Evolutionary conservation across 306 rosid species (phyloP), one percentile per base, ranked within the genome.

Genomic region (Luffa aegyptiaca): DNA sequence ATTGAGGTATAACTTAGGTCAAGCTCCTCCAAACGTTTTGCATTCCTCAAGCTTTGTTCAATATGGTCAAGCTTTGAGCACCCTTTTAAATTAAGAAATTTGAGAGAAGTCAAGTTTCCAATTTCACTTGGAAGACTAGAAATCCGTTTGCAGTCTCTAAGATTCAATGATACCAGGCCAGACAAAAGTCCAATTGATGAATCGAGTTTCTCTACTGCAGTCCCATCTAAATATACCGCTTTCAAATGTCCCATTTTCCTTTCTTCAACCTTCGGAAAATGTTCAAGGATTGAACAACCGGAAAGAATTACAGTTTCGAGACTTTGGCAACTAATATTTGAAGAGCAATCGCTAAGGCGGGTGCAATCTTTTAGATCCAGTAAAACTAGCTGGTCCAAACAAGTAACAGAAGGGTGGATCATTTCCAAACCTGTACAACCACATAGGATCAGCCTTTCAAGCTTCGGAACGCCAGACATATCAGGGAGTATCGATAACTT

Each of bases 301-400:
- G 64, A 58, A 58, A 58, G 64, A 18, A 58, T 58, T 9, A 58
- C 3, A 58, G 35, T 21, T 58, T 58, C 5, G 35, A 58, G 64
- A 51, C 17, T 51, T 77, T 53, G 57, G 77, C 68, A 53, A n/a
- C 65, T 45, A 10, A 79, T 49, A 5, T 35, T 8, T 0, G 14
- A 5, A 10, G 64, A 18, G 52, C 65, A 44, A 35, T 45, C 66
- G 6, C 16, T 4, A 5, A 79, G 76, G 35, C 6, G 2, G 17
- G 35, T 16, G 69, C 84, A 82, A 20, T 59, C 39, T 78, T 75
- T 39, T 63, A 82, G 61, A 70, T 78, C 59, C 65, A 71, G 17
- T 5, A 78, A 70, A 26, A 12, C 51, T 8, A 82, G 85, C 6
- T 48, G 35, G 5, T 58, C 21, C 37, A 78, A 81, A 21, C 10